phyloP scores from a whole-genome alignment of 352 stramenopile genomes.

The Peronospora tabacina region DNA sequence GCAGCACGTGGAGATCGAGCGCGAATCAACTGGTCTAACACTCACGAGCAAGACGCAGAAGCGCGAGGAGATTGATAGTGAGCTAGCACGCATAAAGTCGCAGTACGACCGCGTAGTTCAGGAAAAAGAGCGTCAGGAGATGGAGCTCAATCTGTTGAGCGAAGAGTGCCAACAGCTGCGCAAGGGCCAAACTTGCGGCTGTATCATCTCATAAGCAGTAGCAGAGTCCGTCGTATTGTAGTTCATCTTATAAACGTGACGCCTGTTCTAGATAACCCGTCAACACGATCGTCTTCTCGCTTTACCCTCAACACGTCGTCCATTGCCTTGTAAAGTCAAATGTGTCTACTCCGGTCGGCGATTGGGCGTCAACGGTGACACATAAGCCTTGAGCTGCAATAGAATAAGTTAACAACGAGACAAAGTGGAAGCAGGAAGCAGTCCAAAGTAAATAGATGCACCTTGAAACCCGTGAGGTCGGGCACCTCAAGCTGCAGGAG shows the following conservation, averaged over 20 bases:
- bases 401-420: not conserved
- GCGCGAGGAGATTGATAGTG: slow-evolving; percentile 48
- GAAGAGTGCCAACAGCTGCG: slow-evolving; percentile 74
- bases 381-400: slow-evolving; percentile 65
- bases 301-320: slow-evolving; percentile 10
- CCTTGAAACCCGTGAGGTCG: slow-evolving; percentile 90
- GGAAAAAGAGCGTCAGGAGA: slow-evolving; percentile 74
- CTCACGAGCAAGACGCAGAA: slow-evolving; percentile 48
- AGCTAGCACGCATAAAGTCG: slow-evolving; percentile 54
- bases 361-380: slow-evolving; percentile 67
- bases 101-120: slow-evolving; percentile 69
- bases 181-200: slow-evolving; percentile 61
- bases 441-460: slow-evolving; percentile 16
- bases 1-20: slow-evolving; percentile 70
- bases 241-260: slow-evolving; percentile 4
- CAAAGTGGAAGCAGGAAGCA: not conserved
- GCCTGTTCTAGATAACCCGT: slow-evolving; percentile 20
- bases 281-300: not conserved
- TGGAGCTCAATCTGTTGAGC: slow-evolving; percentile 69
- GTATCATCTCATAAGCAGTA: slow-evolving; percentile 49
- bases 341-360: slow-evolving; percentile 34
- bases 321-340: slow-evolving; percentile 11
- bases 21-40: slow-evolving; percentile 63
- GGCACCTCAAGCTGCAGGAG: slow-evolving; percentile 89
- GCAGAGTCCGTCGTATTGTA: not conserved